Evolutionary conservation across 495 filamentous ascomycete genomes (phyloP).

Genomic region (Penicillium alfredii): DNA sequence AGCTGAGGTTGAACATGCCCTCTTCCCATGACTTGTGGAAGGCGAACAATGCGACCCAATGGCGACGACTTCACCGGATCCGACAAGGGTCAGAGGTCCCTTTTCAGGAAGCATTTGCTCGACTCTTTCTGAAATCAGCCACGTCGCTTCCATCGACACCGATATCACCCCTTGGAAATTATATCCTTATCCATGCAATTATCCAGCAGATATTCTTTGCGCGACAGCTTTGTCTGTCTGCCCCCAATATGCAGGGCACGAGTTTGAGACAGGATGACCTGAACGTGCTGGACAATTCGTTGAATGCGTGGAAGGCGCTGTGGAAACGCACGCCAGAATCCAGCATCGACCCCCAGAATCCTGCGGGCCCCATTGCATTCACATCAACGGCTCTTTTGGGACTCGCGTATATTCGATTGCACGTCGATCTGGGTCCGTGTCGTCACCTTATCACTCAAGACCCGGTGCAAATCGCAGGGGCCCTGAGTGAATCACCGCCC

Average conservation of each 20-base stretch:
- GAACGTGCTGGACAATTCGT: conserved; percentile 36
- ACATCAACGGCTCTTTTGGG: conserved; percentile 50
- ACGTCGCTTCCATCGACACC: conserved; percentile 44
- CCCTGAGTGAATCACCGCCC: conserved; percentile 34
- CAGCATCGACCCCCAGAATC: conserved; percentile 47
- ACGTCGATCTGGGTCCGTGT: conserved; percentile 43
- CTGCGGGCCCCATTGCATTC: conserved; percentile 49
- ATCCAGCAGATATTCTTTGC: conserved; percentile 51
- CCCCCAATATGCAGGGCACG: conserved; percentile 38
- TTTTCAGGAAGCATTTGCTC: conserved; percentile 47
- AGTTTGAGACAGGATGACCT: conserved; percentile 43
- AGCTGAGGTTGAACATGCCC: conserved; percentile 46
- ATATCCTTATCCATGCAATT: conserved; percentile 49
- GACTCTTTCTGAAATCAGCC: conserved; percentile 37
- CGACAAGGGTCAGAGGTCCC: conserved; percentile 34
- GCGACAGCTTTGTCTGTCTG: conserved; percentile 42
- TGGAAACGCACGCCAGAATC: conserved; percentile 51
- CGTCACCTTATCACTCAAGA: conserved; percentile 45
- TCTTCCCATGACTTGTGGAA: conserved; percentile 48
- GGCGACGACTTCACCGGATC: conserved; percentile 36
- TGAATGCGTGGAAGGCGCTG: conserved; percentile 46
- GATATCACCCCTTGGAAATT: conserved; percentile 48
- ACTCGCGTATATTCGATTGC: conserved; percentile 48
- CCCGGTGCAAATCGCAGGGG: conserved; percentile 37
- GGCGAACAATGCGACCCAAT: conserved; percentile 40